These are phyloP conservation scores for Arabidopsis lyrata DNA, from an alignment of 441 rosid species.

Conservation along the genomic window DNA sequence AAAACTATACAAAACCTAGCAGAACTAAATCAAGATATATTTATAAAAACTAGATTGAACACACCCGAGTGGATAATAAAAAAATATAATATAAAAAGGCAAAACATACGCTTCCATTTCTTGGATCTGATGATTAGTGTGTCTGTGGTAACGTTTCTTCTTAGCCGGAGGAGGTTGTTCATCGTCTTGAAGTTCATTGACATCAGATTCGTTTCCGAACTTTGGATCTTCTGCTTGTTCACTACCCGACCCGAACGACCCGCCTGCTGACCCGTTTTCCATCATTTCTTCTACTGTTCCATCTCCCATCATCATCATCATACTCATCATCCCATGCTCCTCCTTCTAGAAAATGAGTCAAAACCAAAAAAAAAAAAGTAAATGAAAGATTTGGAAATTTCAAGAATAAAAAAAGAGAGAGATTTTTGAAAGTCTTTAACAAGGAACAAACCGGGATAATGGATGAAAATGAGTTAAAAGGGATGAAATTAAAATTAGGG, in stretches of 20 bases:
- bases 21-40: not conserved
- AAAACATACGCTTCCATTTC: conserved; percentile 89
- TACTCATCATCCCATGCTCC: conserved; percentile 61
- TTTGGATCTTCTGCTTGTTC: conserved; percentile 70
- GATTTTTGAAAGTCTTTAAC: not conserved
- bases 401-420: not conserved
- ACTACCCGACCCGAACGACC: conserved; percentile 80
- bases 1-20: not conserved
- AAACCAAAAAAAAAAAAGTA: not conserved
- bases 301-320: conserved; percentile 57
- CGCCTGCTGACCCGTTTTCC: conserved; percentile 80
- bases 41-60: not conserved
- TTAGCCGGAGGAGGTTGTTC: conserved; percentile 55
- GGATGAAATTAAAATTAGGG: conserved; percentile 81
- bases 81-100: not conserved
- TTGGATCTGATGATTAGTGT: conserved; percentile 91
- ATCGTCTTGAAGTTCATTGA: conserved; percentile 62
- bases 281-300: conserved; percentile 68
- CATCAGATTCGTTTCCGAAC: conserved; percentile 65
- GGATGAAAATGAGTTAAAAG: conserved; percentile 68
- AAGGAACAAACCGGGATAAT: conserved; percentile 60
- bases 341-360: conserved; percentile 57
- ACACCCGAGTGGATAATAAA: not conserved
- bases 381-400: not conserved
- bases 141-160: conserved; percentile 92